Conservation (phyloP, 768 basidiomycete species). For the Tulasnella sp. region DNA sequence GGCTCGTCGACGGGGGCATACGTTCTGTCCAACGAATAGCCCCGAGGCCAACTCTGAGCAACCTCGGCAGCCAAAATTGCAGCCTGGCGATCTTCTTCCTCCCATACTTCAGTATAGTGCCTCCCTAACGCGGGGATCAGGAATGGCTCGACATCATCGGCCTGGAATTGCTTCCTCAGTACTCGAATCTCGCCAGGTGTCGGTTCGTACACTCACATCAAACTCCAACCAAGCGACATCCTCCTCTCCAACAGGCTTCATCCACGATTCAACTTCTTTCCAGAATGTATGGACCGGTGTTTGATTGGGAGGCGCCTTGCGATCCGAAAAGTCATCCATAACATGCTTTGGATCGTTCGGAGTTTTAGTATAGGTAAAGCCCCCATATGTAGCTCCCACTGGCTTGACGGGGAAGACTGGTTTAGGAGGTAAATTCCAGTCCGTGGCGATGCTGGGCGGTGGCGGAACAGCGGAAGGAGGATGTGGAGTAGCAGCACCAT, state of each 20-base stretch:
- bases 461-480: neutral
- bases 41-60: slow-evolving; percentile 32
- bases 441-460: slow-evolving; percentile 29
- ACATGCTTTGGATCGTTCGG: slow-evolving; percentile 85
- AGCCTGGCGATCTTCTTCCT: slow-evolving; percentile 69
- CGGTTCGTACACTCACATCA: slow-evolving; percentile 50
- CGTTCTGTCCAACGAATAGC: slow-evolving; percentile 30
- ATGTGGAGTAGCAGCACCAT: neutral
- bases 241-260: slow-evolving; percentile 89
- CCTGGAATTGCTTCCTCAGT: slow-evolving; percentile 38
- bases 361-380: slow-evolving; percentile 29
- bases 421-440: slow-evolving; percentile 29
- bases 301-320: slow-evolving; percentile 71
- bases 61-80: slow-evolving; percentile 27
- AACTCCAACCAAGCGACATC: slow-evolving; percentile 93
- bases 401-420: slow-evolving; percentile 10
- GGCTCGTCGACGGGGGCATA: neutral
- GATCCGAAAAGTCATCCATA: slow-evolving; percentile 84
- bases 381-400: slow-evolving; percentile 18
- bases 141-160: slow-evolving; percentile 87
- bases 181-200: neutral
- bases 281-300: slow-evolving; percentile 69
- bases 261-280: slow-evolving; percentile 84
- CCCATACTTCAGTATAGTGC: slow-evolving; percentile 92
- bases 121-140: slow-evolving; percentile 82